These are phyloP conservation scores for Cytospora schulzeri DNA, from an alignment of 2,329 filamentous ascomycete genomes.

Conservation along the genomic window DNA sequence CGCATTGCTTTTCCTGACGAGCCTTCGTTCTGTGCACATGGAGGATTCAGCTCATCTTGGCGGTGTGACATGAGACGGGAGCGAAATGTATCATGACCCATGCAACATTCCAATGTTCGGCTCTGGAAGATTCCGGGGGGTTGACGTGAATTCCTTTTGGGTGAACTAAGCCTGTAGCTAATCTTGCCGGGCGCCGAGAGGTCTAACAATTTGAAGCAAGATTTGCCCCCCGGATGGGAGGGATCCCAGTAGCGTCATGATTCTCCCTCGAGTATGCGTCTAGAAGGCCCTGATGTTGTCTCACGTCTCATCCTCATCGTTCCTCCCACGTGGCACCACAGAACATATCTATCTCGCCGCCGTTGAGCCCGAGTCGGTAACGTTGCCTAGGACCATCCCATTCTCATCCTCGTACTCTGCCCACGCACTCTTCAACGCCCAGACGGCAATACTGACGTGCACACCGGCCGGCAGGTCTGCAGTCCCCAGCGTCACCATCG, in stretches of 20 bases:
- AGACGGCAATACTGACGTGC: slow-evolving; percentile 40
- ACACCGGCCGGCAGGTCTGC: slow-evolving; percentile 40
- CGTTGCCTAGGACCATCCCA: slow-evolving; percentile 34
- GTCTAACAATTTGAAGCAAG: neutral
- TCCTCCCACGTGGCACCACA: neutral
- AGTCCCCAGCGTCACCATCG: slow-evolving; percentile 39
- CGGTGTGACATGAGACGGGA: neutral
- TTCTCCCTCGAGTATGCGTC: neutral
- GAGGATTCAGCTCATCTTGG: slow-evolving; percentile 15
- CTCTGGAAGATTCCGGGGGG: neutral
- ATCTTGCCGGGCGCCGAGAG: neutral
- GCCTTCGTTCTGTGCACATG: neutral
- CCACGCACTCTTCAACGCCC: slow-evolving; percentile 44
- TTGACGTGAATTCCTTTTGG: neutral
- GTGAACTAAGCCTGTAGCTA: neutral
- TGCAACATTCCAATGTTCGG: neutral
- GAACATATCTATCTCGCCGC: slow-evolving; percentile 28
- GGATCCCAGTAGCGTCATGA: neutral
- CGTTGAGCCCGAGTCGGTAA: slow-evolving; percentile 22
- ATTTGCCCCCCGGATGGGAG: neutral
- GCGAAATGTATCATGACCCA: neutral
- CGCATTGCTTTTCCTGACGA: neutral
- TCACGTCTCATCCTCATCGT: neutral
- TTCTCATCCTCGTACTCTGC: slow-evolving; percentile 32
- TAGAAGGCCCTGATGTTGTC: neutral